These are phyloP conservation scores for Colletotrichum nymphaeae DNA, from an alignment of 2,329 filamentous ascomycete genomes.

Conservation along the genomic window DNA sequence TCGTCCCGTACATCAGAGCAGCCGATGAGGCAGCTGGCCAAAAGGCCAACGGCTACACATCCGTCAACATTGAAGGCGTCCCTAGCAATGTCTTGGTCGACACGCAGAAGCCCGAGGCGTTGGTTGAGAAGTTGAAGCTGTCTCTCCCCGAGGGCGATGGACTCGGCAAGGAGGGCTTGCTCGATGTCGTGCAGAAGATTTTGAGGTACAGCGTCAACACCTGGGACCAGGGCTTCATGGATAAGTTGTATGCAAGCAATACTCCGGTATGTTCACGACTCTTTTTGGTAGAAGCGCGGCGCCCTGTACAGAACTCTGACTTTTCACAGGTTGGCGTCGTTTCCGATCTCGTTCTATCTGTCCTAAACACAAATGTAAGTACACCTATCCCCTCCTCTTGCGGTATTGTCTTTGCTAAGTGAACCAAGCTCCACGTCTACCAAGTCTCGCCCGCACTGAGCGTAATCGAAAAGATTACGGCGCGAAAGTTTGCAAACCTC, in stretches of 20 bases:
- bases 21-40: conserved; percentile 72
- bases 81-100: conserved; percentile 72
- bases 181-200: conserved; percentile 76
- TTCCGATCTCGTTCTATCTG: conserved; percentile 84
- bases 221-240: conserved; percentile 97
- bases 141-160: conserved; percentile 67
- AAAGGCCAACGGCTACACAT: conserved; percentile 63
- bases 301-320: background rate
- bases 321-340: conserved; percentile 77
- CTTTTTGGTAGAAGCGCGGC: background rate
- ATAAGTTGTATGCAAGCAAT: conserved; percentile 93
- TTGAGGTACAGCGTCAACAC: conserved; percentile 93
- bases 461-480: conserved; percentile 87
- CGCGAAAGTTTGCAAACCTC: conserved; percentile 76
- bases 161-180: conserved; percentile 77
- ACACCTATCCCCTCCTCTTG: background rate
- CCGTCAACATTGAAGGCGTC: conserved; percentile 50
- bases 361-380: conserved; percentile 88
- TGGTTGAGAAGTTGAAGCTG: conserved; percentile 67
- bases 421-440: conserved; percentile 84
- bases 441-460: conserved; percentile 91
- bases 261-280: conserved; percentile 72
- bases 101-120: conserved; percentile 67
- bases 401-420: background rate
- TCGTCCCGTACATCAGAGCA: conserved; percentile 77